Percentiles rank a stretch among this genome's conserved stretches.
Conservation (phyloP, 805 yeast genomes). For the Cyberlindnera samutprakarnensis region DNA sequence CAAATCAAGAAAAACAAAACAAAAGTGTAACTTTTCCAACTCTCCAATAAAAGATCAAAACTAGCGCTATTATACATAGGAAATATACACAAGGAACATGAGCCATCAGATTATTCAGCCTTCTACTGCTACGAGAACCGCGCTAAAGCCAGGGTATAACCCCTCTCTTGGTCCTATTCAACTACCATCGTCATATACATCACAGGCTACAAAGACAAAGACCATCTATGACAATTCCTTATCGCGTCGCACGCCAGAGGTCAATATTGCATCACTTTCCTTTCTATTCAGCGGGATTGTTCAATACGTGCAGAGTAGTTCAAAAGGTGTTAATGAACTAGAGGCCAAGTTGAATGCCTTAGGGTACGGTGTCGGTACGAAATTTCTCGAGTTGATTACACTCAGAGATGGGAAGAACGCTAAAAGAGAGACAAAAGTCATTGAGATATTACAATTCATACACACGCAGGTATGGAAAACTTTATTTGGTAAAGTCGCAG, state of each 20-base stretch:
- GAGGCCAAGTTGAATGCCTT: conserved; percentile 57
- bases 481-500: conserved; percentile 67
- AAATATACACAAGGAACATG: conserved; percentile 8
- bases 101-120: conserved; percentile 18
- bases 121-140: conserved; percentile 13
- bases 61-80: too few relatives aligned
- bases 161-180: conserved; percentile 24
- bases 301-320: conserved; percentile 51
- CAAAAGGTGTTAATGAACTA: conserved; percentile 61
- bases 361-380: conserved; percentile 74
- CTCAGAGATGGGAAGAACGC: conserved; percentile 60
- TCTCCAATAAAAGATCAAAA: too few relatives aligned
- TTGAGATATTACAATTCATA: conserved; percentile 66
- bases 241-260: conserved; percentile 58
- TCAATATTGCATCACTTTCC: conserved; percentile 58
- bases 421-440: conserved; percentile 56
- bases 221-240: conserved; percentile 62
- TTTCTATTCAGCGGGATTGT: conserved; percentile 67
- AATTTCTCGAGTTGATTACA: conserved; percentile 60
- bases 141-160: conserved; percentile 19
- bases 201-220: conserved; percentile 8
- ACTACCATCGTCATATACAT: conserved; percentile 19
- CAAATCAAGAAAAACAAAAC: too few relatives aligned
- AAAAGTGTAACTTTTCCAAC: too few relatives aligned
- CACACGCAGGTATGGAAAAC: conserved; percentile 68